These are phyloP conservation scores for Hygrophila difformis DNA, from an alignment of 257 asterid genomes.

Conservation along the genomic window DNA sequence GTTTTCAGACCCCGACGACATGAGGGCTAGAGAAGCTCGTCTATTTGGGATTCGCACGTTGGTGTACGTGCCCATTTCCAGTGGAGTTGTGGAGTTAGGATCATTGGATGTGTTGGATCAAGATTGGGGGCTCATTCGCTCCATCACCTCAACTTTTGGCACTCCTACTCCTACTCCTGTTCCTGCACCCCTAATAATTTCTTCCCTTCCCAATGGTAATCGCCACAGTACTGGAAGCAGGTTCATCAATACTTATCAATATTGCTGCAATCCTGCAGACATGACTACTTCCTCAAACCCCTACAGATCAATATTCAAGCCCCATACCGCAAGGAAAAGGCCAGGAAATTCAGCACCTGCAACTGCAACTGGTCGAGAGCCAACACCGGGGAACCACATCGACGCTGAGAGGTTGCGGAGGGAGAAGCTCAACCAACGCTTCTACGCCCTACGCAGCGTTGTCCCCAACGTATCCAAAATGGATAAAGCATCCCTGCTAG, in stretches of 20 bases:
- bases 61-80: slow-evolving; percentile 21
- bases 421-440: slow-evolving; percentile 35
- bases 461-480: slow-evolving; percentile 40
- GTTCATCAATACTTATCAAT: too few species aligned
- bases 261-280: too few species aligned
- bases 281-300: too few species aligned
- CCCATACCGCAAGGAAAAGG: not conserved
- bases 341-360: not conserved
- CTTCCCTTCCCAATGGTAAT: not conserved
- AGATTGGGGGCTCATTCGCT: slow-evolving; percentile 19
- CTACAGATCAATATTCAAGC: not conserved
- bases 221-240: too few species aligned
- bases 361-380: too few species aligned
- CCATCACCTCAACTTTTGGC: not conserved
- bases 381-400: slow-evolving; percentile 20
- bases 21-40: slow-evolving; percentile 39
- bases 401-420: slow-evolving; percentile 40
- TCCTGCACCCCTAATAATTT: not conserved
- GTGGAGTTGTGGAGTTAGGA: slow-evolving; percentile 29
- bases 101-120: slow-evolving; percentile 21
- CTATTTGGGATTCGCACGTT: slow-evolving; percentile 28
- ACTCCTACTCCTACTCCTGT: not conserved
- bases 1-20: slow-evolving; percentile 13
- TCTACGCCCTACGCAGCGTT: slow-evolving; percentile 35
- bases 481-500: slow-evolving; percentile 38